Percentiles rank a stretch among this genome's conserved stretches.
phyloP scores from a whole-genome alignment of 768 basidiomycete genomes.

The Tricholoma sp. region DNA sequence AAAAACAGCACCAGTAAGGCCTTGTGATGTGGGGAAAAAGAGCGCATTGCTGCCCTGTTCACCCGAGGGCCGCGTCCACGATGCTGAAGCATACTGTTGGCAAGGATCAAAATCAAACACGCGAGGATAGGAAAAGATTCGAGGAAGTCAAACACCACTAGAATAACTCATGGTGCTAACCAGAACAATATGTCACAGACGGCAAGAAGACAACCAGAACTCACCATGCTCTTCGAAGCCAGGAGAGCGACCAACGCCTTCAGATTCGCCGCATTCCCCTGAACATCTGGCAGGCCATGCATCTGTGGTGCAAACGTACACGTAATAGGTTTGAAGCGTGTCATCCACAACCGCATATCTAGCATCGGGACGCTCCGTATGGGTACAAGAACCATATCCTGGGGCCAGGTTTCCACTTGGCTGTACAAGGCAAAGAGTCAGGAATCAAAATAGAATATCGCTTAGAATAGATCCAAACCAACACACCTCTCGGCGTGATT shows the following conservation, averaged over 20 bases:
- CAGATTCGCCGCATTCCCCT: slow-evolving; percentile 40
- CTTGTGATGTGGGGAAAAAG: slow-evolving; percentile 32
- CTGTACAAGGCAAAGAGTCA: slow-evolving; percentile 25
- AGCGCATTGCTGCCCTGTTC: slow-evolving; percentile 40
- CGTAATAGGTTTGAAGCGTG: slow-evolving; percentile 31
- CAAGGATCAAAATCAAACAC: not conserved
- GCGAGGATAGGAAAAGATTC: not conserved
- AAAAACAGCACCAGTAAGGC: slow-evolving; percentile 47
- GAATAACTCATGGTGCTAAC: not conserved
- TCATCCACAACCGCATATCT: slow-evolving; percentile 47
- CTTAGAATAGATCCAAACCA: not conserved
- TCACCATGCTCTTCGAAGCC: slow-evolving; percentile 38
- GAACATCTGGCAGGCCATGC: slow-evolving; percentile 25
- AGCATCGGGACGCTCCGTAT: slow-evolving; percentile 32
- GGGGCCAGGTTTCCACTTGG: slow-evolving; percentile 50
- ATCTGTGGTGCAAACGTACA: slow-evolving; percentile 35
- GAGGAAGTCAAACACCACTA: not conserved
- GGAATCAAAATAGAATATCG: not conserved
- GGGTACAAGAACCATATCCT: slow-evolving; percentile 33
- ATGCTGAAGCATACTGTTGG: slow-evolving; percentile 44
- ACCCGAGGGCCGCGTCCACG: slow-evolving; percentile 45
- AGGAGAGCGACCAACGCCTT: slow-evolving; percentile 38
- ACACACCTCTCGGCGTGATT: slow-evolving; percentile 31
- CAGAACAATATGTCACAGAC: not conserved
- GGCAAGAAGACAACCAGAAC: slow-evolving; percentile 14